Percentiles rank a stretch among this genome's conserved stretches.
Evolutionary conservation across 495 filamentous ascomycete species (phyloP).

Genomic region (Trichocladium uniseriatum): DNA sequence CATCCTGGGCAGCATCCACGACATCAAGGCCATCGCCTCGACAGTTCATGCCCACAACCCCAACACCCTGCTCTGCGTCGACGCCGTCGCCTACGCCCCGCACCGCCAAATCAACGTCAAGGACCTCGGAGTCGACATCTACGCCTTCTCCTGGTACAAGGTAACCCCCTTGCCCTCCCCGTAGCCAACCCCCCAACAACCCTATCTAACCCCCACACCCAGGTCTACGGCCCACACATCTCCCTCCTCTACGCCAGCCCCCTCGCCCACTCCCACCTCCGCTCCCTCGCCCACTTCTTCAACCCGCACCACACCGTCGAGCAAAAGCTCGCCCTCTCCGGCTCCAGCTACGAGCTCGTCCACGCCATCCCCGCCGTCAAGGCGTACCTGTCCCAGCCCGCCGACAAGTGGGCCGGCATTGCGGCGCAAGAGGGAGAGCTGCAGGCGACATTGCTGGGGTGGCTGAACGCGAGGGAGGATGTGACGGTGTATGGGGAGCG

Average conservation of each 20-base stretch:
- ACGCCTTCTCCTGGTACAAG: conserved; percentile 71
- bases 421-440: conserved; percentile 50
- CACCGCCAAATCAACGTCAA: conserved; percentile 59
- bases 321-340: conserved; percentile 56
- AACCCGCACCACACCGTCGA: conserved; percentile 48
- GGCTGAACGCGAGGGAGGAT: conserved; percentile 38
- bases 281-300: conserved; percentile 57
- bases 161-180: conserved; percentile 16
- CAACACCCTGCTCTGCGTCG: conserved; percentile 35
- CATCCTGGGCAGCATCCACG: conserved; percentile 59
- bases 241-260: conserved; percentile 54
- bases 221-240: conserved; percentile 62
- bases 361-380: conserved; percentile 48
- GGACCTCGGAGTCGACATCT: conserved; percentile 59
- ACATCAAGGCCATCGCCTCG: conserved; percentile 46
- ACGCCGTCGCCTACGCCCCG: conserved; percentile 63
- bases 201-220: neutral
- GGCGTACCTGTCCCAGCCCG: conserved; percentile 39
- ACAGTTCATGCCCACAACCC: conserved; percentile 41
- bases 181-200: neutral
- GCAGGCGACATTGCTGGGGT: conserved; percentile 47
- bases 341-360: conserved; percentile 56
- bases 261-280: conserved; percentile 39
- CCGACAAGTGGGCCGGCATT: conserved; percentile 43
- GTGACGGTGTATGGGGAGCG: conserved; percentile 51